Evolutionary conservation across 306 rosid species (phyloP), one percentile per base, ranked within the genome.

Genomic region (Ochetophila trinervis): DNA sequence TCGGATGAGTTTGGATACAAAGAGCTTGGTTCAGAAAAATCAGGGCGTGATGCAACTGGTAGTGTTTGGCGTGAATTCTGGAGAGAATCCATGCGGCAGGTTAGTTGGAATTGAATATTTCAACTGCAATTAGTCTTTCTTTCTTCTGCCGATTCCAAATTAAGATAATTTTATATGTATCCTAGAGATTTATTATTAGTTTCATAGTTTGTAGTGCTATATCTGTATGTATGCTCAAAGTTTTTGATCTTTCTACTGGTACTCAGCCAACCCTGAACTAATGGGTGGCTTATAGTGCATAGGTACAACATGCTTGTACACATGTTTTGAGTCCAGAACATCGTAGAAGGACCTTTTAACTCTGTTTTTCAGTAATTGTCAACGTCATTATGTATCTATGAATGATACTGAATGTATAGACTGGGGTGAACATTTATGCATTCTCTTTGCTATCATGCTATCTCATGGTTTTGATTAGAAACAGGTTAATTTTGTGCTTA

Each of bases 21-120:
- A 82, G 99, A 94, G 75, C 97, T 94, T 74, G 97, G 97, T 75
- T 94, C 99, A 52, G 99, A 94, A 82, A 94, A 94, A 81, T 81
- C 88, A 27, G 97, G 99, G 52, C 99, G 97, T 8, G 88, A 94
- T 71, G 91, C 91, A 40, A 12, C 47, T 32, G 96, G 95, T 71
- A 94, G 80, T 83, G 88, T 90, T 70, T 94, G 99, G 99, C 88
- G 85, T 52, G 99, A 94, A 79, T 86, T 72, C 73, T 94, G 99
- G 99, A 84, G 78, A 69, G 97, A 94, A 74, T 86, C 99, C 22
- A 79, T 86, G 90, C 59, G 80, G 57, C 84, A 79, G 96, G 99
- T 94, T 45, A 70, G 86, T 71, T 70, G 24, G 54, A 61, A 63
- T 53, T 58, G 59, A 34, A 59, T 23, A 50, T 69, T 52, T 51